phyloP scores from a whole-genome alignment of 2,329 filamentous ascomycete species.

The Aspergillus fijiensis region DNA sequence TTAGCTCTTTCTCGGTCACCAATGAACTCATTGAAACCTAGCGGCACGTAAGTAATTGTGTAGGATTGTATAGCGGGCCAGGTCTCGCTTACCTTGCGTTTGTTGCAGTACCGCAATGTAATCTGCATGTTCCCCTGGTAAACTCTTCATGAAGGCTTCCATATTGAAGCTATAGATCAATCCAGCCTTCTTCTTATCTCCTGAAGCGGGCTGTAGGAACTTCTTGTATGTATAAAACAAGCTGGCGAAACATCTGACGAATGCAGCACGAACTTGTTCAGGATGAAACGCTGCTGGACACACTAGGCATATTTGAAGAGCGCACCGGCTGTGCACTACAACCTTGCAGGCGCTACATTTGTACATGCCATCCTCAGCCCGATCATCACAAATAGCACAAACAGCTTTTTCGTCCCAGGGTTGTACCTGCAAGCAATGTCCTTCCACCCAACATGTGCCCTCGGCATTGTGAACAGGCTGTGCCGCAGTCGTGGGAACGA shows the following conservation, averaged over 20 bases:
- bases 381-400: slow-evolving; percentile 53
- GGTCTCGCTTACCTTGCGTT: slow-evolving; percentile 54
- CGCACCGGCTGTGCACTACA: slow-evolving; percentile 59
- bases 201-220: slow-evolving; percentile 58
- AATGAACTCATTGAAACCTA: slow-evolving; percentile 64
- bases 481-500: slow-evolving; percentile 46
- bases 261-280: slow-evolving; percentile 66
- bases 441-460: slow-evolving; percentile 48
- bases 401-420: slow-evolving; percentile 44
- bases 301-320: slow-evolving; percentile 60
- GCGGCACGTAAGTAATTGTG: slow-evolving; percentile 13
- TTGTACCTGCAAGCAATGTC: slow-evolving; percentile 49
- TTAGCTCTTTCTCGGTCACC: slow-evolving; percentile 60
- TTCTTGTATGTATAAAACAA: slow-evolving; percentile 68
- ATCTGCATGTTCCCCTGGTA: slow-evolving; percentile 63
- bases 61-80: not conserved
- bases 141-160: slow-evolving; percentile 63
- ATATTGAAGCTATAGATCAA: slow-evolving; percentile 65
- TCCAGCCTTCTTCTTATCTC: slow-evolving; percentile 62
- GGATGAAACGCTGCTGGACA: slow-evolving; percentile 67
- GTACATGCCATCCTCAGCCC: slow-evolving; percentile 59
- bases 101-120: slow-evolving; percentile 64
- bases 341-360: slow-evolving; percentile 50
- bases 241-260: slow-evolving; percentile 68
- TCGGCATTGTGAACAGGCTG: slow-evolving; percentile 44